Evolutionary conservation across 163 green algal species (phyloP).

Genomic region (Chlamydomonas reinhardtii): DNA sequence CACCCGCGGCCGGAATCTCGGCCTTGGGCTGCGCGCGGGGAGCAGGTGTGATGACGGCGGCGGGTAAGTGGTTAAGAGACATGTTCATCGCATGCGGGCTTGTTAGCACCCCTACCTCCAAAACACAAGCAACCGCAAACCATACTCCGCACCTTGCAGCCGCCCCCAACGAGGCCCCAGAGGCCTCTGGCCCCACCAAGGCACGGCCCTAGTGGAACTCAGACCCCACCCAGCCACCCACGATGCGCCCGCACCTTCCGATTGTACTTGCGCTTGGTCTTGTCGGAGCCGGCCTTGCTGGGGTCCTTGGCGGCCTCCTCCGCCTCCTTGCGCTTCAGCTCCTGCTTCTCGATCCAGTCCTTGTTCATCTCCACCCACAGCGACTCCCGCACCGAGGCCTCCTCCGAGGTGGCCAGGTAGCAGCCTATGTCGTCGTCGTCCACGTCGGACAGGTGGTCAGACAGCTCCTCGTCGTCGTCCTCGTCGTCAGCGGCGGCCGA

Average conservation of each 20-base stretch:
- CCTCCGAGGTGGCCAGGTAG: conserved; percentile 57
- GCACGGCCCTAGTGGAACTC: too few species aligned
- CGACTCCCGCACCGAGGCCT: conserved; percentile 52
- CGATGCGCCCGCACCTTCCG: conserved; percentile 4
- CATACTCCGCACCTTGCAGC: too few species aligned
- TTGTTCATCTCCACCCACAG: conserved; percentile 71
- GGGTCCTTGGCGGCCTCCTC: conserved; percentile 1
- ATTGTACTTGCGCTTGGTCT: conserved; percentile 28
- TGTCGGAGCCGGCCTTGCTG: neutral
- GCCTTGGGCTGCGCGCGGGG: conserved; percentile 15
- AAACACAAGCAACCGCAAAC: too few species aligned
- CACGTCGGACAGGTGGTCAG: conserved; percentile 47
- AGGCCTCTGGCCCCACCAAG: too few species aligned
- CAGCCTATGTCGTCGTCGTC: conserved; percentile 37
- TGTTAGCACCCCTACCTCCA: too few species aligned
- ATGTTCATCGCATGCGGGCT: too few species aligned
- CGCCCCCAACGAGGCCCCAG: too few species aligned
- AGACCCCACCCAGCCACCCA: too few species aligned
- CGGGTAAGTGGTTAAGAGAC: neutral
- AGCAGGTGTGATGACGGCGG: neutral
- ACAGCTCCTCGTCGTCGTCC: conserved; percentile 6
- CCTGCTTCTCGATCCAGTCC: conserved; percentile 67
- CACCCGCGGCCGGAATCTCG: conserved; percentile 49
- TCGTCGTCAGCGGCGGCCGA: conserved; percentile 17
- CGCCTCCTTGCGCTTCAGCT: conserved; percentile 14